phyloP scores from a whole-genome alignment of 768 basidiomycete species.

The Aureoboletus auriporus region DNA sequence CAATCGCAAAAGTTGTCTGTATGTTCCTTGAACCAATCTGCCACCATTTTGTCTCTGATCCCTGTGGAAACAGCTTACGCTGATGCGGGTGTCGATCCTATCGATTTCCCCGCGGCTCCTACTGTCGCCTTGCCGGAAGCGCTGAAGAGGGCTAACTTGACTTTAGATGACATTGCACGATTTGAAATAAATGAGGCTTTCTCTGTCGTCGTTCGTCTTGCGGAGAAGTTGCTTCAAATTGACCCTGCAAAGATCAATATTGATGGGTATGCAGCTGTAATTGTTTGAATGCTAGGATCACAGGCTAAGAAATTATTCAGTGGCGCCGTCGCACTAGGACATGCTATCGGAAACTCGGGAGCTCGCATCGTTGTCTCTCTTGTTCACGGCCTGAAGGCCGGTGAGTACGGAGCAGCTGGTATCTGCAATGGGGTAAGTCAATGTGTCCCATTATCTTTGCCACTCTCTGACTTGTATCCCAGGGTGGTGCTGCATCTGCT shows the following conservation, averaged over 20 bases:
- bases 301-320: constrained; percentile 38
- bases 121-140: constrained; percentile 88
- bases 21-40: constrained; percentile 30
- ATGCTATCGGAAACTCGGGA: constrained; percentile 96
- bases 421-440: constrained; percentile 92
- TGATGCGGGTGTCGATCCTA: constrained; percentile 93
- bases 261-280: constrained; percentile 57
- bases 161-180: constrained; percentile 76
- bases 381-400: constrained; percentile 84
- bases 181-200: constrained; percentile 99
- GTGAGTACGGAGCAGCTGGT: constrained; percentile 92
- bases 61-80: constrained; percentile 68
- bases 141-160: constrained; percentile 80
- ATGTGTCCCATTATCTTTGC: constrained; percentile 2
- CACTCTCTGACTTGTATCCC: constrained; percentile 16
- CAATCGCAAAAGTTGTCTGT: constrained; percentile 95
- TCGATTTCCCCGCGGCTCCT: constrained; percentile 96
- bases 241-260: constrained; percentile 88
- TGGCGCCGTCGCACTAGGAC: constrained; percentile 93
- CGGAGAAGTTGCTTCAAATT: constrained; percentile 82
- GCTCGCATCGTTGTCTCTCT: constrained; percentile 92
- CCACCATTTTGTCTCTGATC: constrained; percentile 2
- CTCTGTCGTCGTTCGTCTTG: constrained; percentile 88
- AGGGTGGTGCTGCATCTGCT: constrained; percentile 93
- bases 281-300: constrained; percentile 1